Base-by-base conservation (phyloP, 2,329 filamentous ascomycete species). In the Clonostachys rosea region DNA sequence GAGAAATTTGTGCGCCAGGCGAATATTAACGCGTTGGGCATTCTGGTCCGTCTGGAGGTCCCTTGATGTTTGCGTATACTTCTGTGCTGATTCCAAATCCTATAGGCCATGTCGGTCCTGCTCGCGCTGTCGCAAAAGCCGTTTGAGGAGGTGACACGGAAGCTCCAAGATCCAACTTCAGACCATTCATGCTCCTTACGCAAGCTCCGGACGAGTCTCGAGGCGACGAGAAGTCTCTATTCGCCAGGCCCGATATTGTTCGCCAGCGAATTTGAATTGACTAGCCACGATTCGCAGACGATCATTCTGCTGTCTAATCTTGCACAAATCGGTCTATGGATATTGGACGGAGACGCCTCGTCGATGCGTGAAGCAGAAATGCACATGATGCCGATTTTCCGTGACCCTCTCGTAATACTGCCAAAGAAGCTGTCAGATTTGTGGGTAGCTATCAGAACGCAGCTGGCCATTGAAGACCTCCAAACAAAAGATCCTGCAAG, bases 401-500 rank as follows among this genome's bases (percentile, higher is more conserved):
- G 71, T 45, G 66, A 68, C 43, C 65, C 69, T 44, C 67, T 73
- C 1, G 74, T 76, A 13, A 67, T 72, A 18, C 62, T 75, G 6
- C 65, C 68, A 4, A 59, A 64, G 11, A 64, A 69, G 3, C 62
- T 74, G 40, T 64, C 68, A 14, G 68, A 71, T 10, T 54, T 78
- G 3, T 70, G 73, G 42, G 56, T 78, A 17, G 66, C 63, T n/a
- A 65, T 77, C 49, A 76, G 74, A 55, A 73, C 71, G 1, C 71
- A 74, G 43, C 58, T 65, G 49, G 64, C 84, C 44, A 81, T 87
- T 49, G 67, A 75, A 42, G 70, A 72, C 11, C 66, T 86, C 17
- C 68, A 75, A 40, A 67, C 66, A 7, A 62, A 76, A 43, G 67
- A 73, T 8, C 14, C 36, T 3, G 1, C 78, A 75, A 47, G 75